Percentiles rank a stretch among this genome's conserved stretches.
phyloP scores from a whole-genome alignment of 257 asterid species.

The Ilex asprella region DNA sequence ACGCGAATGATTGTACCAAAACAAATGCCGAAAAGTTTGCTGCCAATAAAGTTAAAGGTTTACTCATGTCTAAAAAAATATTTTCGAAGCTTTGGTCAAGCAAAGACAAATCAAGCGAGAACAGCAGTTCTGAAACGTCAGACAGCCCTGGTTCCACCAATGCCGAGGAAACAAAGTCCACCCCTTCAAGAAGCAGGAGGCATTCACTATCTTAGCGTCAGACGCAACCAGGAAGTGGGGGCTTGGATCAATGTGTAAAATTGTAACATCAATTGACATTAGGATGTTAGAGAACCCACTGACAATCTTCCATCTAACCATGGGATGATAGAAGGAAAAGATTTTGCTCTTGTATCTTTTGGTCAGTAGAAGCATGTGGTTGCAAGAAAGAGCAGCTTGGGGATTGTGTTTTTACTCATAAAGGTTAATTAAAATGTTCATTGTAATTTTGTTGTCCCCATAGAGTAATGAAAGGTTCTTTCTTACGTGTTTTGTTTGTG shows the following conservation, averaged over 20 bases:
- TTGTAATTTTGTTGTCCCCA: not conserved
- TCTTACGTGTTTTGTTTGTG: not conserved
- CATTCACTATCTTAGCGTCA: constrained; percentile 25
- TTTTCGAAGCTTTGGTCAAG: constrained; percentile 73
- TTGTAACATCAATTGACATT: not conserved
- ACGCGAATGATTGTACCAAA: constrained; percentile 18
- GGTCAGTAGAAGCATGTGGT: not conserved
- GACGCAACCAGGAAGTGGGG: no score
- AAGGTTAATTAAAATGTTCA: no score
- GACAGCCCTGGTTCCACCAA: constrained; percentile 72
- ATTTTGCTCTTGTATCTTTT: no score
- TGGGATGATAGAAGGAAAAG: not conserved
- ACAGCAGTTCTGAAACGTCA: constrained; percentile 80
- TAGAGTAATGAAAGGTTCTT: no score
- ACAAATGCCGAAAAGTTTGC: constrained; percentile 33
- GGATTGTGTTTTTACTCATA: not conserved
- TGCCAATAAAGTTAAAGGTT: constrained; percentile 38
- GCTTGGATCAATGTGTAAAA: not conserved
- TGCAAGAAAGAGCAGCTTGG: not conserved
- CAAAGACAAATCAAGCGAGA: constrained; percentile 62
- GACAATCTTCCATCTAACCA: not conserved
- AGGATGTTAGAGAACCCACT: constrained; percentile 8
- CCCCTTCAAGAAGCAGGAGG: constrained; percentile 58
- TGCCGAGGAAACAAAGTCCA: constrained; percentile 61
- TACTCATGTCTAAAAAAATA: constrained; percentile 34